These are phyloP conservation scores for Pleodorina starrii DNA, from an alignment of 139 green algal genomes.

Conservation along the genomic window DNA sequence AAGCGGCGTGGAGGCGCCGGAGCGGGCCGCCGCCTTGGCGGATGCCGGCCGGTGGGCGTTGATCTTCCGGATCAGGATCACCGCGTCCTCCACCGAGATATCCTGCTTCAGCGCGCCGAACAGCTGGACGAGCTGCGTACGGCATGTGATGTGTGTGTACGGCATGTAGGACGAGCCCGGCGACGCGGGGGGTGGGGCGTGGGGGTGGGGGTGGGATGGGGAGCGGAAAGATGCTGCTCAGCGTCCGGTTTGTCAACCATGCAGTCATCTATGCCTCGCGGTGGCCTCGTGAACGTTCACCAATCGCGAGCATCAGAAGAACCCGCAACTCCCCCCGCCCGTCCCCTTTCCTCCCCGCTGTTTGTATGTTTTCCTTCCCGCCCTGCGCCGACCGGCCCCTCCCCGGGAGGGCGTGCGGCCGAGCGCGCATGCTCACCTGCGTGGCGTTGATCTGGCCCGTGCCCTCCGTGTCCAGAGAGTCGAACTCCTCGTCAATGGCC, in stretches of 20 bases:
- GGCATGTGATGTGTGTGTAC: background rate
- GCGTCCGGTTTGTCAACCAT: no score
- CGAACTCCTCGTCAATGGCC: constrained; percentile 42
- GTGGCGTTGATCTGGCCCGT: background rate
- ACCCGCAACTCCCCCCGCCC: no score
- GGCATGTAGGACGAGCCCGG: no score
- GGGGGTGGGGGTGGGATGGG: background rate
- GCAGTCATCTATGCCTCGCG: no score
- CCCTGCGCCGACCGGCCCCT: no score
- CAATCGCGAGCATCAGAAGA: no score
- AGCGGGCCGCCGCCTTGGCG: background rate
- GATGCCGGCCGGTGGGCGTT: constrained; percentile 28
- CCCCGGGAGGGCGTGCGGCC: no score
- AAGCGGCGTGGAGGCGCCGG: background rate
- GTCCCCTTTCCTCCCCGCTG: no score
- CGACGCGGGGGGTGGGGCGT: background rate
- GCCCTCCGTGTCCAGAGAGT: background rate
- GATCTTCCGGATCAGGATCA: constrained; percentile 26
- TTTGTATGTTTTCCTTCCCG: no score
- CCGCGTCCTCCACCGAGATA: constrained; percentile 33
- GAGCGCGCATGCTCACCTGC: constrained; percentile 7
- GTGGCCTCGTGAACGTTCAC: no score
- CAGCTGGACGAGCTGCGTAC: constrained; percentile 46
- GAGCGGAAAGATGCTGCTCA: no score
- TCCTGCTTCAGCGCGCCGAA: constrained; percentile 27